Evolutionary conservation across 768 basidiomycete species (phyloP).

Genomic region (Thelephora ganbajun): DNA sequence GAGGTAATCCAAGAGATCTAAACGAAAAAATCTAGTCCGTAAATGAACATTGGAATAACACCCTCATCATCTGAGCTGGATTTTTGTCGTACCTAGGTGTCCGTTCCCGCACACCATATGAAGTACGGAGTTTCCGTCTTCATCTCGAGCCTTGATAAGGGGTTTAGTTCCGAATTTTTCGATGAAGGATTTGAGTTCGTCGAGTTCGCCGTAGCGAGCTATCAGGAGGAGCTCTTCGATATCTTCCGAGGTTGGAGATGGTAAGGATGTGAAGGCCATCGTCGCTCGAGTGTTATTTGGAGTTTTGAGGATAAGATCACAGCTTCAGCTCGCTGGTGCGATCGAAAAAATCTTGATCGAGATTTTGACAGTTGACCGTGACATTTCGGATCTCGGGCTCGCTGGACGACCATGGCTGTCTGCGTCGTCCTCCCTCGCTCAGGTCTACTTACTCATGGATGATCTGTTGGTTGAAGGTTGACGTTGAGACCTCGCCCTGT

Average conservation of each 20-base stretch:
- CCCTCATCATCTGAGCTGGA: no score
- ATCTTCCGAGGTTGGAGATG: constrained; percentile 26
- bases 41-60: constrained; percentile 12
- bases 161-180: constrained; percentile 36
- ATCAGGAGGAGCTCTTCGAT: constrained; percentile 66
- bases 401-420: no score
- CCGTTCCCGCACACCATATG: constrained; percentile 90
- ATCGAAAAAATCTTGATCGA: no score
- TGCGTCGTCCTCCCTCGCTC: no score
- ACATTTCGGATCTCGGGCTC: no score
- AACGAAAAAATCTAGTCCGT: constrained; percentile 26
- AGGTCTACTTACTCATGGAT: no score
- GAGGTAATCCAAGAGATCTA: constrained; percentile 68
- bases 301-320: no score
- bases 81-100: constrained; percentile 64
- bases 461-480: no score
- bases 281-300: no score
- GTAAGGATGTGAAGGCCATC: neutral
- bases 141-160: constrained; percentile 45
- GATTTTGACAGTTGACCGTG: no score
- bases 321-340: no score
- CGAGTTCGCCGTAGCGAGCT: constrained; percentile 79
- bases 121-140: constrained; percentile 63
- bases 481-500: no score
- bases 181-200: constrained; percentile 60